Conservation (phyloP, 2,329 filamentous ascomycete genomes). For the Verticillium alfalfae region DNA sequence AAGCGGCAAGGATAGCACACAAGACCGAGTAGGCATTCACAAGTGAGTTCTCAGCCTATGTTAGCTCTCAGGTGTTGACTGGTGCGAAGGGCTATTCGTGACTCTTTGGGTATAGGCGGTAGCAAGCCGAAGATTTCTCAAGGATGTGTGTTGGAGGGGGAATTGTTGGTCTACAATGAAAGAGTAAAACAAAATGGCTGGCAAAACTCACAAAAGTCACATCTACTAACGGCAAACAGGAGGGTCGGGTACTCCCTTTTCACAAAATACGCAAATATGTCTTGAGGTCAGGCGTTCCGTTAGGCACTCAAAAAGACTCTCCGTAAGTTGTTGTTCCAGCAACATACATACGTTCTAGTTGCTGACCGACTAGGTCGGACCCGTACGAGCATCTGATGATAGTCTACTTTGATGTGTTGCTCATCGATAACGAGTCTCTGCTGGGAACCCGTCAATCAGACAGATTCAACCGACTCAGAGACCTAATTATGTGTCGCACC, state of each 20-base stretch:
- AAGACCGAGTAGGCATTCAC: constrained; percentile 60
- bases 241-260: constrained; percentile 65
- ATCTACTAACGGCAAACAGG: constrained; percentile 23
- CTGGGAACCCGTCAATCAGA: constrained; percentile 49
- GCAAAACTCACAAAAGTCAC: neutral
- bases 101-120: constrained; percentile 58
- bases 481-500: constrained; percentile 42
- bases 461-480: constrained; percentile 53
- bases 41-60: constrained; percentile 25
- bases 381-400: constrained; percentile 55
- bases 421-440: constrained; percentile 48
- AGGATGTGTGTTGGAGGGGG: constrained; percentile 76
- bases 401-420: constrained; percentile 53
- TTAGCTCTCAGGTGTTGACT: constrained; percentile 10
- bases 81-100: constrained; percentile 45
- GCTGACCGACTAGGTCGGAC: constrained; percentile 32
- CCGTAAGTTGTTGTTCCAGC: constrained; percentile 36
- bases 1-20: constrained; percentile 82
- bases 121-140: constrained; percentile 52
- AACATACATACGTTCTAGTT: neutral
- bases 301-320: constrained; percentile 66
- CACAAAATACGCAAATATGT: constrained; percentile 80
- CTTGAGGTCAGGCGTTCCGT: constrained; percentile 61
- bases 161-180: constrained; percentile 74
- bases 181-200: constrained; percentile 25